Percentiles rank a stretch among this genome's conserved stretches.
These are phyloP conservation scores for Ascochyta koolunga DNA, from an alignment of 2,329 filamentous ascomycete species.

Conservation along the genomic window DNA sequence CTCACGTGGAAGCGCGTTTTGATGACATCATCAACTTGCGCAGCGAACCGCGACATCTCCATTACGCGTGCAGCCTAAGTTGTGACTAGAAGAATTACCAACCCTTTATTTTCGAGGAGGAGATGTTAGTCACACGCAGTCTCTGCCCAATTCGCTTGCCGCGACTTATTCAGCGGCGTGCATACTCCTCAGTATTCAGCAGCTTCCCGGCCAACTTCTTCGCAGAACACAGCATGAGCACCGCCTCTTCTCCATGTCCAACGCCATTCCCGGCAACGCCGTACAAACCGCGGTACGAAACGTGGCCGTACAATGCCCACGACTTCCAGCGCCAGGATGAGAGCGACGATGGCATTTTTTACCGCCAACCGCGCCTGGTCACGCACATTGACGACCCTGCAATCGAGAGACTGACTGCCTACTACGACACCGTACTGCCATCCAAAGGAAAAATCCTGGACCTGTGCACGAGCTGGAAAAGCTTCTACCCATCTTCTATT, in stretches of 20 bases:
- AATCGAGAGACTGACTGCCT: slow-evolving; percentile 51
- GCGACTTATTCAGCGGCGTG: not conserved
- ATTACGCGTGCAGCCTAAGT: not conserved
- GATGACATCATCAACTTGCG: slow-evolving; percentile 28
- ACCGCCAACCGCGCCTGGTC: slow-evolving; percentile 55
- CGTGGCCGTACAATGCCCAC: slow-evolving; percentile 24
- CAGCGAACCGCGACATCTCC: not conserved
- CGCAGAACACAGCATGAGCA: slow-evolving; percentile 10
- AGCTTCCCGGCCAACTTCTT: slow-evolving; percentile 13
- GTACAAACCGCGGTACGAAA: slow-evolving; percentile 26
- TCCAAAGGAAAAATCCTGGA: slow-evolving; percentile 53
- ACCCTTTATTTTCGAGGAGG: no score
- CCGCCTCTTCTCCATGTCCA: not conserved
- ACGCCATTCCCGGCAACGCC: slow-evolving; percentile 15
- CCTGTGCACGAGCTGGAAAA: slow-evolving; percentile 59
- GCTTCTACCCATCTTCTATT: slow-evolving; percentile 50
- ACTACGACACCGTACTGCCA: slow-evolving; percentile 55
- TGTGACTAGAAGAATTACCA: not conserved
- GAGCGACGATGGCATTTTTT: slow-evolving; percentile 46
- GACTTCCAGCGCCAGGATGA: slow-evolving; percentile 52
- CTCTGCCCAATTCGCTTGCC: not conserved
- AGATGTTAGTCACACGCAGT: not conserved
- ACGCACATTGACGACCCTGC: slow-evolving; percentile 61
- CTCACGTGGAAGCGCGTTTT: slow-evolving; percentile 24
- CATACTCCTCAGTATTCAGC: slow-evolving; percentile 9